phyloP scores from a whole-genome alignment of 2,329 filamentous ascomycete species.

The Phoma sp. region DNA sequence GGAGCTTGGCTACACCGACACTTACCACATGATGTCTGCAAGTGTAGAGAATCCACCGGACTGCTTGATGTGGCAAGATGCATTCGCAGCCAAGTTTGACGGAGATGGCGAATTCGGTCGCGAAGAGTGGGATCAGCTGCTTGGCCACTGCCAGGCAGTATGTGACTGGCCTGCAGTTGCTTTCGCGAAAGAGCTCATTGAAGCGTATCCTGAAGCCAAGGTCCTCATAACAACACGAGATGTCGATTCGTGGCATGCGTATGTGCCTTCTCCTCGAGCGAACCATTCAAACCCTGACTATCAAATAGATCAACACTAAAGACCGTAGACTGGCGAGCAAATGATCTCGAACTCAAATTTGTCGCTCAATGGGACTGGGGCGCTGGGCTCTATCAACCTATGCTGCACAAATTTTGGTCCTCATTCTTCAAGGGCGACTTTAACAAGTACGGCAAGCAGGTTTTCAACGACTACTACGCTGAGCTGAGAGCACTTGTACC shows the following conservation, averaged over 20 bases:
- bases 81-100: constrained; percentile 69
- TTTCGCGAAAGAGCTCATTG: constrained; percentile 41
- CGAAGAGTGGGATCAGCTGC: constrained; percentile 57
- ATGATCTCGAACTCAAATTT: constrained; percentile 66
- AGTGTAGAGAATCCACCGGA: constrained; percentile 73
- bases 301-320: constrained; percentile 64
- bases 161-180: constrained; percentile 39
- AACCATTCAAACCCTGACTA: background rate
- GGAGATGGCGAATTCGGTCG: constrained; percentile 66
- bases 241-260: constrained; percentile 40
- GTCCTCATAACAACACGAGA: constrained; percentile 43
- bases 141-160: constrained; percentile 53
- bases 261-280: background rate
- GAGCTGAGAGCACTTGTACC: constrained; percentile 58
- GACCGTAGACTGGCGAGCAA: constrained; percentile 72
- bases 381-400: constrained; percentile 72
- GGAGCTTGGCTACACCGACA: constrained; percentile 64
- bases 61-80: constrained; percentile 74
- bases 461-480: constrained; percentile 65
- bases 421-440: constrained; percentile 74
- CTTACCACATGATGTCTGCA: constrained; percentile 62
- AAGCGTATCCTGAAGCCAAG: constrained; percentile 46
- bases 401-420: constrained; percentile 74
- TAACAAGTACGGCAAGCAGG: constrained; percentile 68
- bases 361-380: constrained; percentile 69